Evolutionary conservation across 345 rosid species (phyloP).

Genomic region (Cardamine resedifolia): DNA sequence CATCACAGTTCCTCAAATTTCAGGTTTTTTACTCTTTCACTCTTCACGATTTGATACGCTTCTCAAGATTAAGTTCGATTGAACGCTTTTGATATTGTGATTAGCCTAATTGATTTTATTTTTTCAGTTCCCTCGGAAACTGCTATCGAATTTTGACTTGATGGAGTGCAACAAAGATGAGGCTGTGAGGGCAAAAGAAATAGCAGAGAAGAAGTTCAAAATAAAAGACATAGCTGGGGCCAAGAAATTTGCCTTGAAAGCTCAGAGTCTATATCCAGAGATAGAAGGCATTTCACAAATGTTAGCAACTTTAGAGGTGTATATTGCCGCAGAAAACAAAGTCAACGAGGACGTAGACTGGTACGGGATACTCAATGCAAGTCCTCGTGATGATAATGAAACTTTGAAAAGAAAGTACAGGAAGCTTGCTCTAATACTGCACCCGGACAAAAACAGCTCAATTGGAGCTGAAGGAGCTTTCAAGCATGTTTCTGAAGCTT

Average conservation of each 20-base stretch:
- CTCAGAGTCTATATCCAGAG: constrained; percentile 61
- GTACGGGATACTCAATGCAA: constrained; percentile 57
- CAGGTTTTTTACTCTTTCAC: background rate
- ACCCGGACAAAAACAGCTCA: constrained; percentile 70
- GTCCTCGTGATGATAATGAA: constrained; percentile 54
- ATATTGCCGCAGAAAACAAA: constrained; percentile 51
- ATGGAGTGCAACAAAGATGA: constrained; percentile 80
- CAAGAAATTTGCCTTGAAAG: constrained; percentile 66
- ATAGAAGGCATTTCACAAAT: constrained; percentile 59
- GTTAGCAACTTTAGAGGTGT: constrained; percentile 54
- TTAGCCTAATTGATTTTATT: background rate
- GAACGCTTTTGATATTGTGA: background rate
- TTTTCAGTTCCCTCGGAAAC: background rate
- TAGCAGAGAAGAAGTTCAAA: constrained; percentile 62
- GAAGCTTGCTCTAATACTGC: constrained; percentile 65
- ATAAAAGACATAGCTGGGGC: constrained; percentile 55
- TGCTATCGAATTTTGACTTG: background rate
- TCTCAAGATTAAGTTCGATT: background rate
- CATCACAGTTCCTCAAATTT: background rate
- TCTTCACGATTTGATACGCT: background rate
- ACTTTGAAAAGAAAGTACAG: constrained; percentile 57
- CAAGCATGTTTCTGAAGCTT: constrained; percentile 57
- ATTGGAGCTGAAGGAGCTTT: constrained; percentile 74
- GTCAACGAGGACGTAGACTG: constrained; percentile 51
- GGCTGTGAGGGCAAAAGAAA: constrained; percentile 62